Conservation (phyloP, 1,139 yeast genomes). For the Diutina catenulata region DNA sequence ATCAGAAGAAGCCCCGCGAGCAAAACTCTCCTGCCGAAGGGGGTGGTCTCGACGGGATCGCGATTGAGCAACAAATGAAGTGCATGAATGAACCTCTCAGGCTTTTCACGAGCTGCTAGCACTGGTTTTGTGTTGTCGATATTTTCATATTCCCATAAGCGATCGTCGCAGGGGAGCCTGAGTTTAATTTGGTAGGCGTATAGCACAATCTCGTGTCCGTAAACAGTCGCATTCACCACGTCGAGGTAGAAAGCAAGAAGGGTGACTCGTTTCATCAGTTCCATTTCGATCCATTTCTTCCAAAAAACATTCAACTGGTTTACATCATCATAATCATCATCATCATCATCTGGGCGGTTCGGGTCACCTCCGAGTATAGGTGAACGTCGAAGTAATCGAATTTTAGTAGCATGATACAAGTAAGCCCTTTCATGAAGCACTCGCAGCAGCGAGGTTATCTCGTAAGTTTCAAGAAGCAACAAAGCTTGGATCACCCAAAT, state of each 20-base stretch:
- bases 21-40: too few relatives aligned
- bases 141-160: too few relatives aligned
- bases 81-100: too few relatives aligned
- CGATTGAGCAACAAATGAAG: too few relatives aligned
- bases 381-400: constrained; percentile 6
- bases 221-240: constrained; percentile 22
- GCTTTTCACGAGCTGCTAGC: too few relatives aligned
- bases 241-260: constrained; percentile 22
- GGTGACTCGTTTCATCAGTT: constrained; percentile 21
- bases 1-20: too few relatives aligned
- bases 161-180: background rate
- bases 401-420: constrained; percentile 7
- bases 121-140: too few relatives aligned
- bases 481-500: constrained; percentile 4
- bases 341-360: background rate
- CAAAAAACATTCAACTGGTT: constrained; percentile 10
- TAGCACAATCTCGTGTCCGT: constrained; percentile 10
- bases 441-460: constrained; percentile 3
- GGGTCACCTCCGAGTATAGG: constrained; percentile 7
- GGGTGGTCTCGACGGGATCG: too few relatives aligned
- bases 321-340: background rate
- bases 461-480: constrained; percentile 5
- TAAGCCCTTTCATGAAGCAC: constrained; percentile 7
- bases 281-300: constrained; percentile 23
- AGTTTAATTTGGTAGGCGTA: background rate